These are phyloP conservation scores for Aspergillus saccharolyticus DNA, from an alignment of 495 filamentous ascomycete species.

Conservation along the genomic window DNA sequence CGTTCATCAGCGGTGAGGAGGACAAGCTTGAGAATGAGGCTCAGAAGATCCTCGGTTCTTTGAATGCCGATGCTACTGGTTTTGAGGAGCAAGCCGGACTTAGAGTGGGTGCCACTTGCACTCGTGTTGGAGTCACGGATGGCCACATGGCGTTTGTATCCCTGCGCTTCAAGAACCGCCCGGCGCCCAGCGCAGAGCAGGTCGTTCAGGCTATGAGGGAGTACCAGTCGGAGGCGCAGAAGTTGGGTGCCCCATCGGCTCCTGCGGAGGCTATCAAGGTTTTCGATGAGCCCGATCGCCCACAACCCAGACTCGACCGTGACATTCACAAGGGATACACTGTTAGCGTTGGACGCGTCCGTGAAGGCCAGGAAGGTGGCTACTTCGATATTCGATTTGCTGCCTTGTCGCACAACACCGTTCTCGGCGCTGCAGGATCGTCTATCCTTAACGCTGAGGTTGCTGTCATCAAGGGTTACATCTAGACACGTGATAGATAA, in stretches of 20 bases:
- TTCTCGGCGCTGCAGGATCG: conserved; percentile 91
- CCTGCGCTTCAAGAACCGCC: conserved; percentile 59
- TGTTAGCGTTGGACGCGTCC: conserved; percentile 72
- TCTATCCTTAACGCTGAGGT: conserved; percentile 94
- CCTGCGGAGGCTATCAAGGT: conserved; percentile 68
- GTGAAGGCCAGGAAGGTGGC: conserved; percentile 64
- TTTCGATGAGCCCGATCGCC: conserved; percentile 73
- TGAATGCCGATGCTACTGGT: conserved; percentile 60
- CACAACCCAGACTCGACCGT: conserved; percentile 80
- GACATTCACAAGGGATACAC: conserved; percentile 71
- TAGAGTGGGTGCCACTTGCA: conserved; percentile 73
- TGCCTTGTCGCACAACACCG: conserved; percentile 79
- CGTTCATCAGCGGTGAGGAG: conserved; percentile 82
- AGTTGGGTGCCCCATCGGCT: conserved; percentile 70
- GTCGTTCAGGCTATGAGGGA: conserved; percentile 64
- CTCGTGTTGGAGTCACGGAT: conserved; percentile 76
- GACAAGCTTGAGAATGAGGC: conserved; percentile 85
- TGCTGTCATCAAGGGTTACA: conserved; percentile 81
- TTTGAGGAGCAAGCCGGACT: conserved; percentile 60
- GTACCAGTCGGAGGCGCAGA: conserved; percentile 71
- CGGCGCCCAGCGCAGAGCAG: conserved; percentile 54
- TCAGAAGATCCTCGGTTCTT: conserved; percentile 71
- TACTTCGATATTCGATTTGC: conserved; percentile 83
- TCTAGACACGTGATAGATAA: conserved; percentile 45
- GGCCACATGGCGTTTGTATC: conserved; percentile 82